These are phyloP conservation scores for Rutstroemia sp. DNA, from an alignment of 2,329 filamentous ascomycete species.

Conservation along the genomic window DNA sequence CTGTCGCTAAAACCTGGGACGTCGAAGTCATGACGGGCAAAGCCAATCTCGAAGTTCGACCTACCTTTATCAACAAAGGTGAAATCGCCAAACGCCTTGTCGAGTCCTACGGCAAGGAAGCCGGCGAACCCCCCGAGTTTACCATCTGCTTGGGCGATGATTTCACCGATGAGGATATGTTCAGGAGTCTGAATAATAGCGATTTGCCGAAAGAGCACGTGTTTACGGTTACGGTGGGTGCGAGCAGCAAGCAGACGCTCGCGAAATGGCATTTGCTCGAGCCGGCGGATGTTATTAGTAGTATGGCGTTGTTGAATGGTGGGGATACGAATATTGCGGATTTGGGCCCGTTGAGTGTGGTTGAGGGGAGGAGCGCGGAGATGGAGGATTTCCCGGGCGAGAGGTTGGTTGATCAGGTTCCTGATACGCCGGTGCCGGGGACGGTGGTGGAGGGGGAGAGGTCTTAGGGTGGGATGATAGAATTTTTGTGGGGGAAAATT, in stretches of 20 bases:
- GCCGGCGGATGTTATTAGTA: constrained; percentile 77
- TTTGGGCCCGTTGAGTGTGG: constrained; percentile 22
- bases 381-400: neutral
- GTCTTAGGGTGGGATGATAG: neutral
- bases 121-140: constrained; percentile 64
- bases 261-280: constrained; percentile 87
- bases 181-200: constrained; percentile 67
- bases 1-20: constrained; percentile 72
- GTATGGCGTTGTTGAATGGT: constrained; percentile 43
- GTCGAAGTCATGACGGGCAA: constrained; percentile 97
- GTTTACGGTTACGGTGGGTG: constrained; percentile 87
- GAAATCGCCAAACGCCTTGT: constrained; percentile 86
- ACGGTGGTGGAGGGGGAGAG: neutral
- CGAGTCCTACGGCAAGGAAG: constrained; percentile 53
- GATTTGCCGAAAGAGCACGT: constrained; percentile 56
- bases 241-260: constrained; percentile 84
- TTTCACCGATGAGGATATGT: constrained; percentile 96
- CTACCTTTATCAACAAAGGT: constrained; percentile 95
- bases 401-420: neutral
- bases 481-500: too few species aligned
- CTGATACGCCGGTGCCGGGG: neutral
- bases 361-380: constrained; percentile 24
- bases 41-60: constrained; percentile 94
- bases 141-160: constrained; percentile 90
- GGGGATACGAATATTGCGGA: constrained; percentile 21